Evolutionary conservation across 495 filamentous ascomycete genomes (phyloP), one percentile per base, ranked within the genome.

Genomic region (Xylaria acuta): DNA sequence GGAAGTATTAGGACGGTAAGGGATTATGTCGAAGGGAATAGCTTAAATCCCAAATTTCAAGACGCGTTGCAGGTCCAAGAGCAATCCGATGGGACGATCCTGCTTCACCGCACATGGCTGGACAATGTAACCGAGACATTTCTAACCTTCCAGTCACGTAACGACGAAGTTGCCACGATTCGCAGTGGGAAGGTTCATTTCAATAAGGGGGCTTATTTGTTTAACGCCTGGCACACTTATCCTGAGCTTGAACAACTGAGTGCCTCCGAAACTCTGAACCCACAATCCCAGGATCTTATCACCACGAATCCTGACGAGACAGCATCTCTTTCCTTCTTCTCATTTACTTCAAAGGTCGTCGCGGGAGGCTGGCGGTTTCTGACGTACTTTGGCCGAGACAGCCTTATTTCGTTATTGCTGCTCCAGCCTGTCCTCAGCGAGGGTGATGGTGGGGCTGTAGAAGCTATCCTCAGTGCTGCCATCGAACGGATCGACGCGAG

Each of bases 341-440:
- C 90, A 5, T 92, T 90, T 75, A 87, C 82, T 0, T 82, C 85
- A 22, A 92, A 92, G 66, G 77, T 92, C 8, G 80, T 90, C 2
- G 89, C 90, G 12, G 89, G 89, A 20, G 87, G 88, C n/a, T 92
- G 90, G 90, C 80, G 89, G 16, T 92, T 90, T 70, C 75, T 92
- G 66, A 92, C 89, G 1, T 92, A 92, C 71, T 92, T 91, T 78
- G 90, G 90, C 3, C 85, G 90, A 5, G 90, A 92, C 72, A 88
- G 85, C 53, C 88, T 92, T 81, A 89, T 92, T 62, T 84, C 87
- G 0, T 77, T 85, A 32, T 82, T 92, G 14, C 80, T 91, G 3
- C 74, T 92, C 20, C 82, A 87, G 69, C 86, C 88, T 12, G 82
- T 91, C 12, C 81, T 92, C 9, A 90, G 88, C 71, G 80, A 82